These are phyloP conservation scores for Geopyxis carbonaria DNA, from an alignment of 495 filamentous ascomycete genomes.

Conservation along the genomic window DNA sequence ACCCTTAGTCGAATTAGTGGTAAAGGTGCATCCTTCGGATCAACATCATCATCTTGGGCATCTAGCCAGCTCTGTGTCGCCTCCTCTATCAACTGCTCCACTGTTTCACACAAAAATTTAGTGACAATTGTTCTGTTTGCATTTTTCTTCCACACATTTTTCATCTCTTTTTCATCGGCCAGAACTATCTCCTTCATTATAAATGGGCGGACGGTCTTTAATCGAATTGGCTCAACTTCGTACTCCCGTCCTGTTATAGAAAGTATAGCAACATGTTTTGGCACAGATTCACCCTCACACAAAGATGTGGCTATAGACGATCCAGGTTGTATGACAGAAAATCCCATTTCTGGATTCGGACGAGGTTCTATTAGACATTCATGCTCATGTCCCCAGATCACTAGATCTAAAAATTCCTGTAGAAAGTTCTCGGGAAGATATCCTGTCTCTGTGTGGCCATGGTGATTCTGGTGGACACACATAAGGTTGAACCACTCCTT, in stretches of 20 bases:
- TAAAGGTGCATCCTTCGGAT: slow-evolving; percentile 48
- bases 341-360: slow-evolving; percentile 68
- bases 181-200: slow-evolving; percentile 70
- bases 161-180: slow-evolving; percentile 55
- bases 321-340: slow-evolving; percentile 93
- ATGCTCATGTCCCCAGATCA: slow-evolving; percentile 96
- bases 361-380: slow-evolving; percentile 80
- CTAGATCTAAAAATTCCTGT: slow-evolving; percentile 75
- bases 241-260: slow-evolving; percentile 72
- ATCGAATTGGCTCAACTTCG: slow-evolving; percentile 56
- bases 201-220: slow-evolving; percentile 85
- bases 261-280: slow-evolving; percentile 79
- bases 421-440: slow-evolving; percentile 92
- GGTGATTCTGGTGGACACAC: slow-evolving; percentile 90
- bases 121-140: slow-evolving; percentile 72
- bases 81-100: slow-evolving; percentile 72
- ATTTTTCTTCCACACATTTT: slow-evolving; percentile 57
- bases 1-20: slow-evolving; percentile 81
- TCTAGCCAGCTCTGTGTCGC: slow-evolving; percentile 66
- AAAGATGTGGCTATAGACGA: slow-evolving; percentile 92
- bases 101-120: slow-evolving; percentile 51
- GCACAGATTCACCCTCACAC: slow-evolving; percentile 71
- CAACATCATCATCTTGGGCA: slow-evolving; percentile 41
- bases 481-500: slow-evolving; percentile 94
- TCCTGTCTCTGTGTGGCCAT: slow-evolving; percentile 66